A percentile compares a stretch with the other conserved stretches of the same genome.
Evolutionary conservation across 2,329 filamentous ascomycete species (phyloP).

Genomic region (Cladosporium colombiae): DNA sequence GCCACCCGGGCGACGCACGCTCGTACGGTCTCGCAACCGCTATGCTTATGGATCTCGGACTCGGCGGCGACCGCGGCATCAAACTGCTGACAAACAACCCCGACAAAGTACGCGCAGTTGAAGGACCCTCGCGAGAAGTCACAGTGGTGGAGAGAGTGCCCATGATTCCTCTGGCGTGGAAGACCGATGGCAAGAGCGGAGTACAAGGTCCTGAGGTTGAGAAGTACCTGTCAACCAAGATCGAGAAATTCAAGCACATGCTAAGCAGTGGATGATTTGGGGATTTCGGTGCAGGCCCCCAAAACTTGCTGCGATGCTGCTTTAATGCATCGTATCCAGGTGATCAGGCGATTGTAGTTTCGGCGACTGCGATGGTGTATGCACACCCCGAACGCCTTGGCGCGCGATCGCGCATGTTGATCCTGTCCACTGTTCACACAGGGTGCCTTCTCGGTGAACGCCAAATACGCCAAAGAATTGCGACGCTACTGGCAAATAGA

Average conservation of each 20-base stretch:
- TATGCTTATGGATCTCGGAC: conserved; percentile 83
- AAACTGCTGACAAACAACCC: conserved; percentile 93
- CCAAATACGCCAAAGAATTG: background rate
- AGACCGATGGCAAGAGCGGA: conserved; percentile 72
- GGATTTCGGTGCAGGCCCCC: background rate
- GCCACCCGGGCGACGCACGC: conserved; percentile 90
- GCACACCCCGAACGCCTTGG: background rate
- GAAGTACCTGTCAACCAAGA: conserved; percentile 90
- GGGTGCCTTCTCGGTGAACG: too few relatives aligned
- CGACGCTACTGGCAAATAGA: background rate
- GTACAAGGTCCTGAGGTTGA: conserved; percentile 88
- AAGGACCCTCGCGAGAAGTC: conserved; percentile 86
- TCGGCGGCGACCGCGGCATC: conserved; percentile 68
- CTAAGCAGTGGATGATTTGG: conserved; percentile 31
- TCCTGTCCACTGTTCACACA: background rate
- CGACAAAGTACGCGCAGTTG: conserved; percentile 91
- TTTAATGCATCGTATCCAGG: background rate
- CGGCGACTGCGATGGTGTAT: background rate
- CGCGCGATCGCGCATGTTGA: background rate
- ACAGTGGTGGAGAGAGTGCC: conserved; percentile 85
- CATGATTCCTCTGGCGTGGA: conserved; percentile 96
- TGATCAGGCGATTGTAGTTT: background rate
- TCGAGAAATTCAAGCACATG: conserved; percentile 58
- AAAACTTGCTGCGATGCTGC: background rate
- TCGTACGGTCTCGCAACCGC: conserved; percentile 97